Base-by-base conservation (phyloP, 1,284 basidiomycete species). In the Apiotrichum laibachii region DNA sequence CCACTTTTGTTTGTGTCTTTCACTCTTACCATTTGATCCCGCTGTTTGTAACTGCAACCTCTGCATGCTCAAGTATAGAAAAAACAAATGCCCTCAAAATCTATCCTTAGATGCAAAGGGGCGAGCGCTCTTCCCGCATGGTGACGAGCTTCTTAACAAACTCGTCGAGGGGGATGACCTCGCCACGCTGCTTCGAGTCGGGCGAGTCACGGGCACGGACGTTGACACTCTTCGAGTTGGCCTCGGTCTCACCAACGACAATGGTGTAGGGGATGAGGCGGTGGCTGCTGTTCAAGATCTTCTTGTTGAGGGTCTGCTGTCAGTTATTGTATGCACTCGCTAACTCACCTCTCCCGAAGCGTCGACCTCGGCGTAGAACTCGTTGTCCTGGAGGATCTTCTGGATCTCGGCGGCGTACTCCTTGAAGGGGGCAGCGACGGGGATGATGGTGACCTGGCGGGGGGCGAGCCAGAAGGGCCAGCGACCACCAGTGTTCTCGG, bases 401-500 rank as follows among this genome's bases (percentile, higher is more conserved):
- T 52, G 52, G n/a, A 63, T 58, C 58, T 62, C 50, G 43, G 49
- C 48, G n/a, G 59, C 62, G 73, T 92, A 84, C 50, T 86, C 81
- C 81, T 88, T 89, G 89, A 92, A 81, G 70, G 71, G 60, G 55
- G 83, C 85, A 18, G 94, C 92, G 39, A 99, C 92, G 3, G 96
- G 96, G 51, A 99, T 89, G 57, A 99, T 89, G 33, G 96, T 80
- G 31, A 97, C 87, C 79, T 99, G 96, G 49, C 96, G 85, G 15
- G 96, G 96, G 0, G 89, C 93, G 51, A 99, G 75, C 96, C 96
- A 99, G 84, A 99, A 97, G 6, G 96, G 96, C 94, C 95, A 99
- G 81, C 97, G 97, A 37, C 96, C 96, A 47, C 86, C 94, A 74
- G 93, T 95, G 76, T 97, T 93, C 78, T 99, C 96, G 5, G 92